Evolutionary conservation across 352 stramenopile species (phyloP).

Genomic region (Globisporangium mamillatum): DNA sequence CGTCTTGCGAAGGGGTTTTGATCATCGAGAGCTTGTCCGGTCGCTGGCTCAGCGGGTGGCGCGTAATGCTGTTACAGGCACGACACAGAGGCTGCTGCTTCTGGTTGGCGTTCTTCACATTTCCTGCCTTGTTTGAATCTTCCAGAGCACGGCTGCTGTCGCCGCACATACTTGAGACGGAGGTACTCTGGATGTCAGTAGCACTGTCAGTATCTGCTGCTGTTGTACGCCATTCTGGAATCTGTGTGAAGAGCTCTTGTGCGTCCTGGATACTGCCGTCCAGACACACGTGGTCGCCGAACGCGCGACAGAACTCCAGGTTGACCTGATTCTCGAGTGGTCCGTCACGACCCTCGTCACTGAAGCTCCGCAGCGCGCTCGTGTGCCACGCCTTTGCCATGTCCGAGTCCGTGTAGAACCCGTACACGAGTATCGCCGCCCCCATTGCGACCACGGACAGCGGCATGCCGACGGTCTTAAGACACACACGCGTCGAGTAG

Average conservation of each 20-base stretch:
- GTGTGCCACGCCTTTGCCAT: conserved; percentile 5
- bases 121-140: not conserved
- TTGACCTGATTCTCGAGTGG: conserved; percentile 21
- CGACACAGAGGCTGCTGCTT: conserved; percentile 3
- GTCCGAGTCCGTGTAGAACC: not conserved
- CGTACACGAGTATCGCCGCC: conserved; percentile 19
- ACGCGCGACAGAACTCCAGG: conserved; percentile 19
- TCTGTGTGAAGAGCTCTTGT: conserved; percentile 7
- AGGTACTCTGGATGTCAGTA: not conserved
- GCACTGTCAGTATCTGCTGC: not conserved
- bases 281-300: conserved; percentile 15
- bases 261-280: conserved; percentile 1
- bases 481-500: conserved; percentile 9
- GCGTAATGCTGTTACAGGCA: not conserved
- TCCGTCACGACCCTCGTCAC: conserved; percentile 3
- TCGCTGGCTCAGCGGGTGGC: not conserved
- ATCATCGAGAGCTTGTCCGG: conserved; percentile 19
- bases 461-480: conserved; percentile 15
- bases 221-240: not conserved
- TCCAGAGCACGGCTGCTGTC: not conserved
- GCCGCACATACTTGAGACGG: not conserved
- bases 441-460: conserved; percentile 14
- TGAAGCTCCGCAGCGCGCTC: not conserved
- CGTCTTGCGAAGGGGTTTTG: conserved; percentile 9
- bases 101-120: not conserved